Base-by-base conservation (phyloP, 2,329 filamentous ascomycete species). In the Cytospora leucostoma region DNA sequence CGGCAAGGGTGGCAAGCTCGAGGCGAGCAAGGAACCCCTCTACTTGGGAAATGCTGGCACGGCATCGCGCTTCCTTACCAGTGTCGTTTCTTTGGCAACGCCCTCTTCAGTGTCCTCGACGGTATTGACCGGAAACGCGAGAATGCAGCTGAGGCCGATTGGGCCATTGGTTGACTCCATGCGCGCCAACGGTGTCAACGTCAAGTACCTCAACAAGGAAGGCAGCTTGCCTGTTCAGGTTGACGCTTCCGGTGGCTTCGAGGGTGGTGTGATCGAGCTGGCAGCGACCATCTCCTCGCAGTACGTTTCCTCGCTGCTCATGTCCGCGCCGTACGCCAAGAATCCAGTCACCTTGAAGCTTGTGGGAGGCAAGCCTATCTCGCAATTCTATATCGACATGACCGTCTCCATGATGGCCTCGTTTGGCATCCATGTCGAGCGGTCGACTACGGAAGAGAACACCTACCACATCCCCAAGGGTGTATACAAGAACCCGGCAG, bases 261-360 rank as follows among this genome's bases (percentile, higher is more conserved):
- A 87, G 54, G 94, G 93, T 61, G 95, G 95, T 44, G 82, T 90
- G 34, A 97, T 99, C 70, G 91, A 96, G 74, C 83, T 99, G 62
- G 92, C 93, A 12, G 95, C 95, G 0, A 98, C 95, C 50, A 90
- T 98, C 17, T 99, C 95, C 10, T 98, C 95, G n/a, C 95, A 99
- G 77, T 99, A 98, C 73, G 95, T 99, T 44, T 98, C 95, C 0
- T 97, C 94, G 1, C 88, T 99, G 67, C 82, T 99, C 58, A 96
- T 99, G 92, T 96, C 93, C 64, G 95, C 95, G 0, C 95, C 95
- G 0, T 99, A 98, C 72, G 95, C 95, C 53, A 97, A 97, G 78
- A 88, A 93, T 67, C 91, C 94, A 0, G 93, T 99, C 44, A 97
- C 92, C 0, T 79, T 99, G 68, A 89, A 88, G 49, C 83, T 99